phyloP scores from a whole-genome alignment of 2,329 filamentous ascomycete genomes.

The Cordyceps fumosorosea region DNA sequence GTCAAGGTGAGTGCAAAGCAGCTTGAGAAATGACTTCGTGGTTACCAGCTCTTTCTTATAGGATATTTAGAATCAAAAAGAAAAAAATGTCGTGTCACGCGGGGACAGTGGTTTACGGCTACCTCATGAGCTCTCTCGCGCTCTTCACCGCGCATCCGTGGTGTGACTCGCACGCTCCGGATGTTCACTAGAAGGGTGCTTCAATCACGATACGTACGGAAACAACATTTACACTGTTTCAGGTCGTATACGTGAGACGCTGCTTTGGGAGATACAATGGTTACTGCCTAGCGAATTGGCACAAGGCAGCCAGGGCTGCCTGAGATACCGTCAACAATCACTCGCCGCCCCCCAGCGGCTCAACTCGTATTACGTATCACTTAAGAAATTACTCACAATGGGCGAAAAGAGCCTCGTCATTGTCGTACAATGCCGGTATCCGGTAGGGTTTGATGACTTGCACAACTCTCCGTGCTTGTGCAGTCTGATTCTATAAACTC shows the following conservation, averaged over 20 bases:
- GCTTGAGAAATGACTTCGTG: too few relatives aligned
- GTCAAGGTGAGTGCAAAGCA: too few relatives aligned
- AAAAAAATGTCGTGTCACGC: too few relatives aligned
- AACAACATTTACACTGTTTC: neutral
- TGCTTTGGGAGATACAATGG: neutral
- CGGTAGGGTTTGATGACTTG: neutral
- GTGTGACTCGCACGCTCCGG: neutral
- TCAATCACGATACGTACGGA: neutral
- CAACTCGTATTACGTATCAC: neutral
- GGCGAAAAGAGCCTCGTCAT: too few relatives aligned
- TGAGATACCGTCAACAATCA: neutral
- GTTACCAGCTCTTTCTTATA: too few relatives aligned
- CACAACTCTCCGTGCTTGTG: neutral
- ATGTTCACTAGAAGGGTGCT: neutral
- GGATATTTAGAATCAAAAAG: neutral
- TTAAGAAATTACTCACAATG: neutral
- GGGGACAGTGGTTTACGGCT: neutral
- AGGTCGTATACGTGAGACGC: neutral
- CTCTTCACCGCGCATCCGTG: neutral
- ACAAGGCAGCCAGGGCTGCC: too few relatives aligned
- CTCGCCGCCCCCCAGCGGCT: neutral
- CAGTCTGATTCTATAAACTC: too few relatives aligned
- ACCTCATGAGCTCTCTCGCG: too few relatives aligned
- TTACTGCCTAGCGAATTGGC: neutral
- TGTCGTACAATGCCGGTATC: neutral